These are phyloP conservation scores for Fusarium chaquense DNA, from an alignment of 2,329 filamentous ascomycete species.

Conservation along the genomic window DNA sequence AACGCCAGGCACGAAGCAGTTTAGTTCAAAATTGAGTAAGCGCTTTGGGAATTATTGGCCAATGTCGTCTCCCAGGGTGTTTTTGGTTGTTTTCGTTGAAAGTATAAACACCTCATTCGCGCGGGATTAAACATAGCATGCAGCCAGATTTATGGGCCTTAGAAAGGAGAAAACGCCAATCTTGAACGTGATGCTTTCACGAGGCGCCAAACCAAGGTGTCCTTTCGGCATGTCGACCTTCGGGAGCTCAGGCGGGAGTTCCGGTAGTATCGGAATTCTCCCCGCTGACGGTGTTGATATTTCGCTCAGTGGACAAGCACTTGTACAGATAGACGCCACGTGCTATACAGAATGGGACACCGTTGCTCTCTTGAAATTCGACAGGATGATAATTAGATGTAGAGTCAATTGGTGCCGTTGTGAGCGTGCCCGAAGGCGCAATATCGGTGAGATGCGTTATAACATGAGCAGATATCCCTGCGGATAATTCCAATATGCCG, in stretches of 20 bases:
- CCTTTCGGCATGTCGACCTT: background rate
- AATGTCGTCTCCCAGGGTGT: slow-evolving; percentile 1
- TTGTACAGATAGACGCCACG: slow-evolving; percentile 16
- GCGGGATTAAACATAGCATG: slow-evolving; percentile 25
- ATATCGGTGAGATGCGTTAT: slow-evolving; percentile 22
- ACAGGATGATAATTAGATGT: background rate
- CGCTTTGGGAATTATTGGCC: slow-evolving; percentile 20
- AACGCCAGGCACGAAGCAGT: slow-evolving; percentile 20
- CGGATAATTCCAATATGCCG: slow-evolving; percentile 23
- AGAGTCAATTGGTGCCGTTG: slow-evolving; percentile 5
- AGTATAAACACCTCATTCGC: slow-evolving; percentile 26
- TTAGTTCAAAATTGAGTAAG: slow-evolving; percentile 11
- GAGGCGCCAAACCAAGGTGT: background rate
- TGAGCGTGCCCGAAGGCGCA: slow-evolving; percentile 9
- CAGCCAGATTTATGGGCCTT: slow-evolving; percentile 30
- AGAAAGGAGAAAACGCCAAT: background rate
- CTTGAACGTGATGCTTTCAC: background rate
- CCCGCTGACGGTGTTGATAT: slow-evolving; percentile 21
- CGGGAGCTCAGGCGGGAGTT: slow-evolving; percentile 6
- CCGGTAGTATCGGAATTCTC: slow-evolving; percentile 36
- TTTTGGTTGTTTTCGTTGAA: slow-evolving; percentile 9
- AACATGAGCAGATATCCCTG: slow-evolving; percentile 4
- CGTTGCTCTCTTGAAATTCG: background rate
- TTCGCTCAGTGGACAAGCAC: background rate
- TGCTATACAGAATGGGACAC: slow-evolving; percentile 11